Conservation (phyloP, 805 yeast species). For the Yarrowia sp. region DNA sequence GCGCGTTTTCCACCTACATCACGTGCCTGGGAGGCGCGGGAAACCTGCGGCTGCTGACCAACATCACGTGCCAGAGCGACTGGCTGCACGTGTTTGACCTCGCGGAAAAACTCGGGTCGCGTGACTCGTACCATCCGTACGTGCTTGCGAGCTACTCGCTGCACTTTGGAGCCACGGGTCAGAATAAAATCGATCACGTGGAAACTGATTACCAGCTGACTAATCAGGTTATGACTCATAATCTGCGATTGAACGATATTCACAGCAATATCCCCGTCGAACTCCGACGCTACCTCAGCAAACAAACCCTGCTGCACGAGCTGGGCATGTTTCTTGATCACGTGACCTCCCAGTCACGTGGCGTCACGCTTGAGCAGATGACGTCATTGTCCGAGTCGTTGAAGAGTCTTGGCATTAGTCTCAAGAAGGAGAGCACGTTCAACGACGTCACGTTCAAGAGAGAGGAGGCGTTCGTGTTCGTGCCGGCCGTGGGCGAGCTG, state of each 20-base stretch:
- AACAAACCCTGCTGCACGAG: background rate
- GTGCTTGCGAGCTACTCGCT: background rate
- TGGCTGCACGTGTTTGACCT: conserved; percentile 16
- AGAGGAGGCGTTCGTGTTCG: conserved; percentile 3
- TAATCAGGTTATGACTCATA: background rate
- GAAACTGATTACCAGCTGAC: conserved; percentile 10
- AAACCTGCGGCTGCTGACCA: background rate
- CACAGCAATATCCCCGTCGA: conserved; percentile 29
- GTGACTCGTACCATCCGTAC: conserved; percentile 14
- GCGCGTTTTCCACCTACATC: conserved; percentile 23
- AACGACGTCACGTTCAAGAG: conserved; percentile 11
- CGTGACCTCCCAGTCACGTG: background rate
- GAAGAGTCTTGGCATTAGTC: background rate
- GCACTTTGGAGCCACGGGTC: background rate
- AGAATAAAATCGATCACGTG: background rate
- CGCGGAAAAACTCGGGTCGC: background rate
- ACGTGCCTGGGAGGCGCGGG: background rate
- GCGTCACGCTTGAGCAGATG: conserved; percentile 2
- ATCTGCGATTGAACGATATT: background rate
- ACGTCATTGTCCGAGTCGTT: background rate
- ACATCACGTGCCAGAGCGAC: background rate
- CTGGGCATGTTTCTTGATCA: conserved; percentile 10
- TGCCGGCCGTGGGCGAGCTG: conserved; percentile 8
- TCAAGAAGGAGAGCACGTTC: background rate
- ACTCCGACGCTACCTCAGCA: background rate